These are phyloP conservation scores for Cymbopogon citratus DNA, from an alignment of 176 grass and related monocot species.

Conservation along the genomic window DNA sequence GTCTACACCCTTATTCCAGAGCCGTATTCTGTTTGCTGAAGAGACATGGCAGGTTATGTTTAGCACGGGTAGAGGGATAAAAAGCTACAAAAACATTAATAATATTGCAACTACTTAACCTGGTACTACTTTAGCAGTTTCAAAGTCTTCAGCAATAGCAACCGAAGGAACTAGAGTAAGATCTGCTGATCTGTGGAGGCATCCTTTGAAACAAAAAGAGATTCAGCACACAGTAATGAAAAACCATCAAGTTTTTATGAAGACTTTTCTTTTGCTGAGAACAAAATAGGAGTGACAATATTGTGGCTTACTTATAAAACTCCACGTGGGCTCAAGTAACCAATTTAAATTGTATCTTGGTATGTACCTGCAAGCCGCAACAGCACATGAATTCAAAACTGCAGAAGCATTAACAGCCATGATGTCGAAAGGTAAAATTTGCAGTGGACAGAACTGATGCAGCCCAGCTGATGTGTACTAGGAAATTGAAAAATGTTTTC, in stretches of 20 bases:
- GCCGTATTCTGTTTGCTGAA: constrained; percentile 76
- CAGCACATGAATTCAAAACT: constrained; percentile 22
- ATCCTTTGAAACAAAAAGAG: constrained; percentile 56
- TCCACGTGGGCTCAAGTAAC: constrained; percentile 91
- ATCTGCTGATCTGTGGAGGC: constrained; percentile 81
- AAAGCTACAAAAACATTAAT: constrained; percentile 4
- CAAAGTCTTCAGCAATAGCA: constrained; percentile 83
- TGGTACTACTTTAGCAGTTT: constrained; percentile 77
- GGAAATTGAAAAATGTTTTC: background rate
- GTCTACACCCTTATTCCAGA: constrained; percentile 99
- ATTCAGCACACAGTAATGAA: constrained; percentile 20
- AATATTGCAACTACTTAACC: constrained; percentile 41
- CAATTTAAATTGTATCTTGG: constrained; percentile 94
- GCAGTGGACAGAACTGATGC: background rate
- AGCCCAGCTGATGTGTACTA: background rate
- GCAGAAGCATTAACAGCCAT: constrained; percentile 13
- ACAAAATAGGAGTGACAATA: constrained; percentile 7
- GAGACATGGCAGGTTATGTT: constrained; percentile 1
- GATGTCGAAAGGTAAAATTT: background rate
- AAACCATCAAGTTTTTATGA: background rate
- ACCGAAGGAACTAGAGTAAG: constrained; percentile 89
- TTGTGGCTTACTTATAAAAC: constrained; percentile 73
- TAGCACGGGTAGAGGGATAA: constrained; percentile 13
- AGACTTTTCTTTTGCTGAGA: background rate
- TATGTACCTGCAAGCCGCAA: constrained; percentile 62